Percentiles rank a stretch among this genome's conserved stretches.
Evolutionary conservation across 1,284 basidiomycete genomes (phyloP).

Genomic region (Cutaneotrichosporon daszewskae): DNA sequence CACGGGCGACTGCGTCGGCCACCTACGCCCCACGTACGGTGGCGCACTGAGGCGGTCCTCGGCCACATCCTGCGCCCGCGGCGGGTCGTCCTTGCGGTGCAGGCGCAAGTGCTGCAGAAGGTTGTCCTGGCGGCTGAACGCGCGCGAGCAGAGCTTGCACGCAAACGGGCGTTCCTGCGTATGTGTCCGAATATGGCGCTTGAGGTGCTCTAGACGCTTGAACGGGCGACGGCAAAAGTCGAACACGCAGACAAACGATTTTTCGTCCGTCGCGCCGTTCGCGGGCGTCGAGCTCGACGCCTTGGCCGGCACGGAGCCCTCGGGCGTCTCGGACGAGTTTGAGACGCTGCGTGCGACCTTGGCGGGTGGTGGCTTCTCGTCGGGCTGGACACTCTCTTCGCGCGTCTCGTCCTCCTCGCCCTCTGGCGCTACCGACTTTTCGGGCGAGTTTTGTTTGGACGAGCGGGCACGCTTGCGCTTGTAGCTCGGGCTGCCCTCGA

Average conservation of each 20-base stretch:
- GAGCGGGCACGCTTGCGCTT: constrained; percentile 18
- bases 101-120: constrained; percentile 74
- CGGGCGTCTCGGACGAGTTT: constrained; percentile 6
- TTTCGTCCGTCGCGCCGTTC: constrained; percentile 17
- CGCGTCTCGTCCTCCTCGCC: constrained; percentile 8
- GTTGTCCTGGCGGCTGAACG: constrained; percentile 79
- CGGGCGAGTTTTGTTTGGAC: constrained; percentile 14
- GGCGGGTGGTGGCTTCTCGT: background rate
- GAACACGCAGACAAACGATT: constrained; percentile 19
- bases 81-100: constrained; percentile 51
- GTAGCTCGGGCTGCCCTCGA: constrained; percentile 19
- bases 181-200: constrained; percentile 80
- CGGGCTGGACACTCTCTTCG: constrained; percentile 3
- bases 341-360: constrained; percentile 2
- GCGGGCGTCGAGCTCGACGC: constrained; percentile 3
- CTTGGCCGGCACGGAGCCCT: constrained; percentile 1
- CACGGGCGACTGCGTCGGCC: constrained; percentile 13
- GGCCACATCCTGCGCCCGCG: constrained; percentile 12
- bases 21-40: constrained; percentile 10
- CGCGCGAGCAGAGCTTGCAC: constrained; percentile 66
- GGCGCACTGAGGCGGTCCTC: constrained; percentile 17
- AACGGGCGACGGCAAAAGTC: constrained; percentile 65
- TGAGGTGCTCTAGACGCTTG: constrained; percentile 83
- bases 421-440: constrained; percentile 13
- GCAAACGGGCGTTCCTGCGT: constrained; percentile 76